These are phyloP conservation scores for Exophiala oligosperma DNA, from an alignment of 2,329 filamentous ascomycete species.

Conservation along the genomic window DNA sequence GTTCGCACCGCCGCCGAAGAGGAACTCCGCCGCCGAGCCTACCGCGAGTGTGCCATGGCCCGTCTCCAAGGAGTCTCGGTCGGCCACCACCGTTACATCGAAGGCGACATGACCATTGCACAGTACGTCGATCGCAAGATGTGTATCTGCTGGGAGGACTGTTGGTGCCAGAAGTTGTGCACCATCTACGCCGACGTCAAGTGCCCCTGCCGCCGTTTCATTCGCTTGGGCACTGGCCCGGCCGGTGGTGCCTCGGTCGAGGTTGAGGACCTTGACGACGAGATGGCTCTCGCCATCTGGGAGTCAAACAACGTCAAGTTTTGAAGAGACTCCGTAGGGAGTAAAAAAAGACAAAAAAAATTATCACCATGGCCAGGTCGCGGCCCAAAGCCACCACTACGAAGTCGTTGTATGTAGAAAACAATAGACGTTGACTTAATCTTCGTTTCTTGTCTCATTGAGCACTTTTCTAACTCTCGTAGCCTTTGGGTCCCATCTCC, in stretches of 20 bases:
- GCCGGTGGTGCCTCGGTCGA: too few species aligned
- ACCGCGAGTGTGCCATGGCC: constrained; percentile 24
- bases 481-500: too few species aligned
- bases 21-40: constrained; percentile 20
- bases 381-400: too few species aligned
- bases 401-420: too few species aligned
- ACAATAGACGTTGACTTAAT: too few species aligned
- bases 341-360: neutral
- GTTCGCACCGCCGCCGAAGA: constrained; percentile 15
- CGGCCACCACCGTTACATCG: constrained; percentile 27
- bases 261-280: neutral
- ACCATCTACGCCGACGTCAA: constrained; percentile 26
- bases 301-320: too few species aligned
- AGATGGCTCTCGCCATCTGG: neutral
- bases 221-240: constrained; percentile 7
- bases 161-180: constrained; percentile 28
- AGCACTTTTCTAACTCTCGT: too few species aligned
- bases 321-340: too few species aligned
- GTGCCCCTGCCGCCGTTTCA: constrained; percentile 25
- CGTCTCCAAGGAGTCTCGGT: constrained; percentile 25
- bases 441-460: too few species aligned
- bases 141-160: constrained; percentile 29
- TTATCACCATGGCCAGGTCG: neutral
- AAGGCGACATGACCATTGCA: constrained; percentile 27
- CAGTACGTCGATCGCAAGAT: constrained; percentile 24